phyloP scores from a whole-genome alignment of 352 stramenopile species.

The Aphanomyces astaci region DNA sequence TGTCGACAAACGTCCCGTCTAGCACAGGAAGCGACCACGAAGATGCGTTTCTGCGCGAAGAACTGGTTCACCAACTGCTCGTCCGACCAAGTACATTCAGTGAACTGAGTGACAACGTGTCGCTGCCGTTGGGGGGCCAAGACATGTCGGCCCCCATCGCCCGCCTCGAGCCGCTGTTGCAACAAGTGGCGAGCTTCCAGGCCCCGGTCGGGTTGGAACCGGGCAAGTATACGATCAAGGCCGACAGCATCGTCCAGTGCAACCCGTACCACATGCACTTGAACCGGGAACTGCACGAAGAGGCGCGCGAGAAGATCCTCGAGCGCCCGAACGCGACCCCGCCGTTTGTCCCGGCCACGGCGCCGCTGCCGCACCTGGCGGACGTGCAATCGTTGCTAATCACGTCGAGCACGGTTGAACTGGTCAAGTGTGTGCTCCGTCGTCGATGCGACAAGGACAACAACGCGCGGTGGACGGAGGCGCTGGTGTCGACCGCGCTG shows the following conservation, averaged over 20 bases:
- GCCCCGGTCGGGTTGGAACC: conserved; percentile 66
- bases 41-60: conserved; percentile 65
- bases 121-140: conserved; percentile 65
- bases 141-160: conserved; percentile 59
- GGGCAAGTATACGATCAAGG: conserved; percentile 71
- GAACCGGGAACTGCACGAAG: conserved; percentile 74
- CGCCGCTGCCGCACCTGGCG: conserved; percentile 44
- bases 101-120: conserved; percentile 70
- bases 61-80: conserved; percentile 81
- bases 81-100: conserved; percentile 74
- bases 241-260: conserved; percentile 62
- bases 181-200: conserved; percentile 61
- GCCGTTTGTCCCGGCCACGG: conserved; percentile 25
- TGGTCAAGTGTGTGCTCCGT: conserved; percentile 63
- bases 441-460: conserved; percentile 24
- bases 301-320: conserved; percentile 58
- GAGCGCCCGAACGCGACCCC: conserved; percentile 37
- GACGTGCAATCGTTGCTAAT: conserved; percentile 53
- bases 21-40: conserved; percentile 50
- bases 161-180: conserved; percentile 52
- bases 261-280: conserved; percentile 83
- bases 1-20: conserved; percentile 67
- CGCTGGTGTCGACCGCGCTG: conserved; percentile 72
- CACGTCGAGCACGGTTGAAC: conserved; percentile 54
- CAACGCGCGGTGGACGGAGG: conserved; percentile 61